A percentile compares a stretch with the other conserved stretches of the same genome.
These are phyloP conservation scores for Chenopodium berlandieri DNA, from an alignment of 148 eudicot genomes.

Conservation along the genomic window DNA sequence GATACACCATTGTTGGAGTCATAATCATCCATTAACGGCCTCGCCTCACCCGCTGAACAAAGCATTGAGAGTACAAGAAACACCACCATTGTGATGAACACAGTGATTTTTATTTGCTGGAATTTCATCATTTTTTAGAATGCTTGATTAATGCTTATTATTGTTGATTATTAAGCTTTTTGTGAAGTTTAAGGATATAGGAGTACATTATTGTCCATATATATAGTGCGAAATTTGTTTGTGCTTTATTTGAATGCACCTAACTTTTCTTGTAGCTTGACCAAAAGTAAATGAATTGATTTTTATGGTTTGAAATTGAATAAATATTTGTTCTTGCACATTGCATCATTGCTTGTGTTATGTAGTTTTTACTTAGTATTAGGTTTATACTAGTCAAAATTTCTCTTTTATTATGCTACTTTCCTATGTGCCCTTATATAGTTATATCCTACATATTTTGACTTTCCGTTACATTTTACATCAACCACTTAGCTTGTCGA, in stretches of 20 bases:
- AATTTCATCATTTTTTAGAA: not conserved
- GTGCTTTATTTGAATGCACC: constrained; percentile 20
- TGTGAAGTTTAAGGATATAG: not conserved
- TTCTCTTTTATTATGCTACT: not conserved
- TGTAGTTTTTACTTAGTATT: not conserved
- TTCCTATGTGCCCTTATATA: not conserved
- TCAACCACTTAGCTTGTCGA: too few species aligned
- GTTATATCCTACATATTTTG: too few species aligned
- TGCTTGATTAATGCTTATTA: not conserved
- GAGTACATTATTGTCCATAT: not conserved
- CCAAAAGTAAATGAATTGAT: not conserved
- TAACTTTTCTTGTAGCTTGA: constrained; percentile 15
- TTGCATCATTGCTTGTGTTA: not conserved
- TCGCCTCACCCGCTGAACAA: constrained; percentile 19
- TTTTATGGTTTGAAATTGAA: not conserved
- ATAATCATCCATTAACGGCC: constrained; percentile 2
- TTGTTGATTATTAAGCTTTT: not conserved
- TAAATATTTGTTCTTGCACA: not conserved
- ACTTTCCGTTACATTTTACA: not conserved
- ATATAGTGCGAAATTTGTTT: not conserved
- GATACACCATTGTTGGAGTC: not conserved
- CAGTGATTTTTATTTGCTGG: not conserved
- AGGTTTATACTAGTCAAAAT: not conserved
- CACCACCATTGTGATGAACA: constrained; percentile 7
- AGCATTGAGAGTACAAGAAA: constrained; percentile 4